phyloP scores from a whole-genome alignment of 129 eudicot genomes.

The Centella asiatica region DNA sequence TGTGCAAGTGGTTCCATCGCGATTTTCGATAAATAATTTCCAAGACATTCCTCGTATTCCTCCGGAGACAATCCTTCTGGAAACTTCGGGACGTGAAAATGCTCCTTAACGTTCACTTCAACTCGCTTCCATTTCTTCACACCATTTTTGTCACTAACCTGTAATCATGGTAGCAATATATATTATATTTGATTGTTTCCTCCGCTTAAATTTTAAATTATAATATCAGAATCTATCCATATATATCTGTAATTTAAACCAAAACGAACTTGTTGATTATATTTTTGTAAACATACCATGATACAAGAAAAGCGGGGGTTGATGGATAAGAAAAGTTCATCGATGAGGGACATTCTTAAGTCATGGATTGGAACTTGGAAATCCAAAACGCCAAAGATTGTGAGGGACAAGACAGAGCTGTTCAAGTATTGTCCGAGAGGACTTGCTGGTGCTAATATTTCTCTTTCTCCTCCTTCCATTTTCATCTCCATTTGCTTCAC shows the following conservation, averaged over 20 bases:
- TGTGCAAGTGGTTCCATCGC: not conserved
- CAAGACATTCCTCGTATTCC: not conserved
- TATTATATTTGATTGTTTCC: no score
- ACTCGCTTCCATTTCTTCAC: constrained; percentile 9
- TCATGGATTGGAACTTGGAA: not conserved
- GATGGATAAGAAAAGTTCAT: not conserved
- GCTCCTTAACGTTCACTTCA: not conserved
- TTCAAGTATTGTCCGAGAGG: constrained; percentile 5
- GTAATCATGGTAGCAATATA: no score
- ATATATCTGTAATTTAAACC: not conserved
- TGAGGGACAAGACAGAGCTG: constrained; percentile 2
- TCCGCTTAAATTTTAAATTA: no score
- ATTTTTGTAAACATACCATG: not conserved
- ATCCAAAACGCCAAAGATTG: constrained; percentile 5
- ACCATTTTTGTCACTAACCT: constrained; percentile 5
- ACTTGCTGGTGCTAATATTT: not conserved
- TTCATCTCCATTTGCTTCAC: not conserved
- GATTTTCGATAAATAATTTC: not conserved
- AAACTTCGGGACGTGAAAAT: not conserved
- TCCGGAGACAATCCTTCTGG: not conserved
- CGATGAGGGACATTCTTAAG: not conserved
- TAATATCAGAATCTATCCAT: not conserved
- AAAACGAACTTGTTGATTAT: not conserved
- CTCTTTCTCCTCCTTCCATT: not conserved
- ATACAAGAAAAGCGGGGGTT: constrained; percentile 11